Evolutionary conservation across 495 filamentous ascomycete genomes (phyloP), one percentile per base, ranked within the genome.

Genomic region (Penicillium fimorum): DNA sequence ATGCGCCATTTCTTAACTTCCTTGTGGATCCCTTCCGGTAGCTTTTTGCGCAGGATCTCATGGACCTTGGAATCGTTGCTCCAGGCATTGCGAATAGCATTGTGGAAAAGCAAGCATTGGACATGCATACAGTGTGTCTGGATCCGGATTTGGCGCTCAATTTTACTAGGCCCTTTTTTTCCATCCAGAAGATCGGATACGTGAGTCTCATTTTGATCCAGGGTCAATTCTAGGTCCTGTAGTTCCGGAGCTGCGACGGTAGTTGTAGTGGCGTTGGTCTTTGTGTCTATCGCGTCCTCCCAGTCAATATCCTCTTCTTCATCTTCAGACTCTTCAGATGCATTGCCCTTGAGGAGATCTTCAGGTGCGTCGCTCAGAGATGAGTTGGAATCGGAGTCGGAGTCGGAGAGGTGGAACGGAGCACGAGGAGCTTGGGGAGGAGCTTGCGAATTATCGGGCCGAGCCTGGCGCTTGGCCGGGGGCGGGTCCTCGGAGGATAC

Each of bases 51-150:
- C 50, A 98, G 71, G 47, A 88, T 88, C 17, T 84, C 84, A 62
- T 97, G 92, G 8, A 92, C 75, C 50, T 90, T 82, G 22, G 80
- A 62, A 63, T 97, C 91, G 58, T 89, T 92, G 24, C 86, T 67
- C 93, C 94, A 98, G 8, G 82, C 65, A 70, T 97, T 98, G 24
- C 94, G 86, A 18, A 96, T 65, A 0, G 87, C 80, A 68, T 97
- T 97, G 63, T 97, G 92, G 71, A 85, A 94, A 43, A 98, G 81
- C 44, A 98, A 72, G 55, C 86, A 82, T 65, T 93, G 89, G 4
- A 98, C 93, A 72, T 98, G 94, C 64, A 94, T 79, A 60, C 88
- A 87, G 67, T 98, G 94, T 8, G 90, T 91, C 37, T 83, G 73
- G 8, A 86, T 77, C 33, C 94, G 79, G 40, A 93, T 90, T 56